Base-by-base conservation (phyloP, 352 stramenopile genomes). In the Hyaloperonospora arabidopsidis region DNA sequence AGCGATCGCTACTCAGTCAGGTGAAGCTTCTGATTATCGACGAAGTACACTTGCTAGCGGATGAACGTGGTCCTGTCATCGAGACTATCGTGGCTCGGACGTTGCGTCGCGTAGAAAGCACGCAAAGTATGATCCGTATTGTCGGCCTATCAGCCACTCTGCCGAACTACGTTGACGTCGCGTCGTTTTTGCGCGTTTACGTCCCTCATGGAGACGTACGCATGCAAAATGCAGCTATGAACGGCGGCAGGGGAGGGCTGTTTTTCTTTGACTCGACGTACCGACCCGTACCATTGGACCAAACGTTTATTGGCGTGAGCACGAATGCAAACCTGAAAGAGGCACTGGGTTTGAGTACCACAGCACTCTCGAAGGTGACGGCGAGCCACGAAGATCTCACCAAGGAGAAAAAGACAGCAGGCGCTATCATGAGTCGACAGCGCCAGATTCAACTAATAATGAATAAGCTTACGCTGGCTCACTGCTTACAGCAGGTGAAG, bases 21-120 rank as follows among this genome's bases (percentile, higher is more conserved):
- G 97, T 97, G 44, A 93, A 95, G 45, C 79, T 99, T 22, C 69
- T 99, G 13, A 99, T 99, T 62, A 98, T 99, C 60, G 97, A 99
- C 67, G 97, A 99, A 79, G 96, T 99, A 10, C 97, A 99, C 61
- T 74, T 99, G 44, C 74, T 99, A 1, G 97, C 96, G 2, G 96
- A 99, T 54, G 96, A 99, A 55, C 89, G 97, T 53, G 97, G 97
- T 8, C 96, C 96, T 5, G 97, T 99, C 1, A 98, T 99, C 53
- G 97, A 99, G 63, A 98, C 90, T 12, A 97, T 99, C 48, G 96
- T 99, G n/a, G 95, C 97, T 4, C 78, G 97, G 38, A 97, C 97
- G 18, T 81, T 98, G 59, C 91, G 97, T n/a, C 85, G 96, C 32
- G 96, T 99, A 5, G 96, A 99, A 75, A 96, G 86, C 49, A 95